A percentile compares a stretch with the other conserved stretches of the same genome.
Evolutionary conservation across 2,329 filamentous ascomycete genomes (phyloP).

Genomic region (Aurifilum marmelostoma): DNA sequence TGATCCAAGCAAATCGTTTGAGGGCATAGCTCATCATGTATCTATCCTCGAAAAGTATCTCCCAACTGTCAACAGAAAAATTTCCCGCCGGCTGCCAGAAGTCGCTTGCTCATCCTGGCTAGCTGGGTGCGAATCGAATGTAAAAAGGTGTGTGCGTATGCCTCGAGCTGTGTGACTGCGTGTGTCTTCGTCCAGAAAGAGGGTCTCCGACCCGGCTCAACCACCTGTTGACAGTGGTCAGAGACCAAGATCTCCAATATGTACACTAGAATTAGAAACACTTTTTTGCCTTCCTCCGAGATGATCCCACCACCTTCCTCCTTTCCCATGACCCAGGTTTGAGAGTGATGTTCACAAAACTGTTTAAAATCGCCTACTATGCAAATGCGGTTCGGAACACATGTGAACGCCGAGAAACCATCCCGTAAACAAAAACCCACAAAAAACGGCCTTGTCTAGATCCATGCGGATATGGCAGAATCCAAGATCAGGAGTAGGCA

Average conservation of each 20-base stretch:
- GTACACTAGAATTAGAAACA: constrained; percentile 16
- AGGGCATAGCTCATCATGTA: constrained; percentile 19
- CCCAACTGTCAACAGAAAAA: not conserved
- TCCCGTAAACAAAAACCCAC: constrained; percentile 2
- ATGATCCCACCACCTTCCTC: not conserved
- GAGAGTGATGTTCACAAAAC: not conserved
- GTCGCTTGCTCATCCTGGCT: constrained; percentile 1
- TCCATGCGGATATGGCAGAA: not conserved
- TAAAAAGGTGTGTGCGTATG: not conserved
- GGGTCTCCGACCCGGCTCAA: not conserved
- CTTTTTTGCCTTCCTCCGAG: not conserved
- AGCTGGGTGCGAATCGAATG: constrained; percentile 12
- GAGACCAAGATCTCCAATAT: constrained; percentile 17
- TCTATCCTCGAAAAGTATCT: constrained; percentile 1
- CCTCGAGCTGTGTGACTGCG: not conserved
- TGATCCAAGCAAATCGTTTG: not conserved
- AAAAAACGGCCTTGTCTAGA: constrained; percentile 12
- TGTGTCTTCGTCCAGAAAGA: not conserved
- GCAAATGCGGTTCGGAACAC: constrained; percentile 17
- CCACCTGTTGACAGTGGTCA: not conserved
- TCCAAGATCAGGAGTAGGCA: constrained; percentile 43
- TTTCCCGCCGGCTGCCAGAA: not conserved
- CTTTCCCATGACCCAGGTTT: not conserved
- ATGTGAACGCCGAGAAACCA: constrained; percentile 8
- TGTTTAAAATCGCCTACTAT: not conserved